Conservation (phyloP, 805 yeast genomes). For the Dipodascus albidus region DNA sequence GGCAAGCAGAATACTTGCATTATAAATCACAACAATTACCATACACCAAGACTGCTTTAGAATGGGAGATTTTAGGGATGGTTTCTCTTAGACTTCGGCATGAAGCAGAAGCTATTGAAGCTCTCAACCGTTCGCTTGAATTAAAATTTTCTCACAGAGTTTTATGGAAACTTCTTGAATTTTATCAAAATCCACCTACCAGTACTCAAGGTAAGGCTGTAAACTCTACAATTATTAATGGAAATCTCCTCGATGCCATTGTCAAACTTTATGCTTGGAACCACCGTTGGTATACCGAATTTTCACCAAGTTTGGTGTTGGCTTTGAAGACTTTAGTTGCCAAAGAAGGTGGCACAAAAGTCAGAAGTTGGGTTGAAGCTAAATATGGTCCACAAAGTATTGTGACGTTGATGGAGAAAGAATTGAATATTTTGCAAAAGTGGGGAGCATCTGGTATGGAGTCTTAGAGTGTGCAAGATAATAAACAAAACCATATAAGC, state of each 20-base stretch:
- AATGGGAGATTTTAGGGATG: constrained; percentile 87
- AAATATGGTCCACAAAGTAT: constrained; percentile 21
- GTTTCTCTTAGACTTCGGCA: constrained; percentile 81
- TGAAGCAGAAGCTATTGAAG: constrained; percentile 74
- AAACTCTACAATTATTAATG: constrained; percentile 14
- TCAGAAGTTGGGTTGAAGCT: constrained; percentile 34
- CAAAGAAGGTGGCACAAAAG: constrained; percentile 69
- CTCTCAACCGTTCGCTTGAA: constrained; percentile 61
- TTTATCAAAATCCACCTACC: constrained; percentile 32
- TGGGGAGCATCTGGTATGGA: constrained; percentile 19
- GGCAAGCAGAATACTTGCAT: constrained; percentile 87
- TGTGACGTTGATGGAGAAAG: constrained; percentile 18
- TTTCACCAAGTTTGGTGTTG: constrained; percentile 57
- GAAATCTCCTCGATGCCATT: constrained; percentile 53
- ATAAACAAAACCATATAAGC: too few species aligned
- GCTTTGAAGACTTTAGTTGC: constrained; percentile 50
- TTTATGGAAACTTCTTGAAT: constrained; percentile 59
- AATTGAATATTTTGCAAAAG: constrained; percentile 15
- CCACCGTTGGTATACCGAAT: constrained; percentile 94
- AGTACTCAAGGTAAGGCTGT: constrained; percentile 2
- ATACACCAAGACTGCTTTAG: constrained; percentile 66
- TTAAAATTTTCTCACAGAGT: constrained; percentile 74
- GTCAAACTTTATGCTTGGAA: constrained; percentile 92
- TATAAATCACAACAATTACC: constrained; percentile 79
- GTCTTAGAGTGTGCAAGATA: constrained; percentile 6